Evolutionary conservation across 2,329 filamentous ascomycete species (phyloP).

Genomic region (Juglanconis sp.): DNA sequence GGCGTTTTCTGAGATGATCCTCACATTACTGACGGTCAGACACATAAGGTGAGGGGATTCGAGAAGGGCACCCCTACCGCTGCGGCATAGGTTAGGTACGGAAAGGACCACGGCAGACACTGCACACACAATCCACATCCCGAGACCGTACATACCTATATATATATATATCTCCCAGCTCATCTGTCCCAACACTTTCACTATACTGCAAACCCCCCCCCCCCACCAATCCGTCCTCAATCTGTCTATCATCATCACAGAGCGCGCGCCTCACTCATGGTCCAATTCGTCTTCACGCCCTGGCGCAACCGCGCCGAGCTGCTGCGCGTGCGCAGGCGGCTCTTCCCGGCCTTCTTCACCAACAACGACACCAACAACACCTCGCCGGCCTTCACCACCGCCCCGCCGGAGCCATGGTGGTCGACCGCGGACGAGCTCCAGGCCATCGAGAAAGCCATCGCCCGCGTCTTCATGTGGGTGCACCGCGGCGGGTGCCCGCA

Average conservation of each 20-base stretch:
- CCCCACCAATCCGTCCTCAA: too few relatives aligned
- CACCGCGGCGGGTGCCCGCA: slow-evolving; percentile 72
- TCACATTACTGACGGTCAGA: too few relatives aligned
- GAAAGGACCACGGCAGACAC: too few relatives aligned
- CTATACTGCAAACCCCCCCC: too few relatives aligned
- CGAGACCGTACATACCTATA: too few relatives aligned
- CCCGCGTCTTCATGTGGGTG: slow-evolving; percentile 65
- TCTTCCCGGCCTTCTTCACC: slow-evolving; percentile 49
- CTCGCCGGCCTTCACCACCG: not conserved
- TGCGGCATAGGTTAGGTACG: too few relatives aligned
- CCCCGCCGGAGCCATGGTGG: slow-evolving; percentile 11
- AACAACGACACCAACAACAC: not conserved
- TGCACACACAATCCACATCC: too few relatives aligned
- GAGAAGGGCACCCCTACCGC: too few relatives aligned
- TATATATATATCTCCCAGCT: too few relatives aligned
- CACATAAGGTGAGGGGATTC: too few relatives aligned
- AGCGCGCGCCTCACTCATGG: slow-evolving; percentile 43
- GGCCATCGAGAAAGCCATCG: slow-evolving; percentile 43
- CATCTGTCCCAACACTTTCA: too few relatives aligned
- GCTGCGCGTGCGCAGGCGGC: slow-evolving; percentile 59
- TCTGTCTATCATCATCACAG: not conserved
- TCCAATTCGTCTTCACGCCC: slow-evolving; percentile 70
- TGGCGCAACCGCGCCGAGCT: slow-evolving; percentile 68
- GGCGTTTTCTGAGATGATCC: too few relatives aligned
- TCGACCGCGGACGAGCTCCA: slow-evolving; percentile 7